Base-by-base conservation (phyloP, 2,329 filamentous ascomycete species). In the Aspergillus thermomutatus region DNA sequence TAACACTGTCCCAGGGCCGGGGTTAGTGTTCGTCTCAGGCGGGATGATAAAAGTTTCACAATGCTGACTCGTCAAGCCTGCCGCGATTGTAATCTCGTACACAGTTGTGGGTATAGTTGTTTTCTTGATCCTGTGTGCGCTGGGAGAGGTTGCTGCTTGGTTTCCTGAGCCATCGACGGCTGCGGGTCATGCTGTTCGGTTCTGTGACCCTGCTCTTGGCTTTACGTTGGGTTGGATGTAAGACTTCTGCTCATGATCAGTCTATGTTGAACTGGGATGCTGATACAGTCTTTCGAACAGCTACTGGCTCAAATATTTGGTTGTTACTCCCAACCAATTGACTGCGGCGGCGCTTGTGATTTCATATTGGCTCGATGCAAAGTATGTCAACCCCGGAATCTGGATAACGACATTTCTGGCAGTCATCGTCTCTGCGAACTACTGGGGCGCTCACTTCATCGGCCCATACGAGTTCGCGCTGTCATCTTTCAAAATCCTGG, bases 71-170 rank as follows among this genome's bases (percentile, higher is more conserved):
- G 5, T n/a, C 28, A 37, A 72, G 69, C 72, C 72, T 5, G 71
- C 67, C 17, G 66, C 72, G 17, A 67, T 73, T 21, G 62, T 75
- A 31, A 72, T 75, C 23, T 72, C 72, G 4, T 74, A 74, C 50
- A 71, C 70, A 1, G 57, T 71, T 25, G 70, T 75, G 37, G 73
- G 73, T 3, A 64, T 73, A 26, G 54, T 92, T 48, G 89, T 92
- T 60, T 93, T 86, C 73, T 76, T 90, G 41, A 88, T 92, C 63
- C 90, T 93, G 84, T 86, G 85, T 53, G 87, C 85, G 43, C 82
- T 93, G 5, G 90, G 89, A 55, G 89, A 92, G 72, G 92, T 93
- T 85, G 88, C 89, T 11, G 84, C 89, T 52, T 93, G 88, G 88
- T 74, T 93, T 43, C 90, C 90, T 49, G 81, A 90, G 66, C 83